Conservation (phyloP, 768 basidiomycete species). For the Tricholoma sp. region DNA sequence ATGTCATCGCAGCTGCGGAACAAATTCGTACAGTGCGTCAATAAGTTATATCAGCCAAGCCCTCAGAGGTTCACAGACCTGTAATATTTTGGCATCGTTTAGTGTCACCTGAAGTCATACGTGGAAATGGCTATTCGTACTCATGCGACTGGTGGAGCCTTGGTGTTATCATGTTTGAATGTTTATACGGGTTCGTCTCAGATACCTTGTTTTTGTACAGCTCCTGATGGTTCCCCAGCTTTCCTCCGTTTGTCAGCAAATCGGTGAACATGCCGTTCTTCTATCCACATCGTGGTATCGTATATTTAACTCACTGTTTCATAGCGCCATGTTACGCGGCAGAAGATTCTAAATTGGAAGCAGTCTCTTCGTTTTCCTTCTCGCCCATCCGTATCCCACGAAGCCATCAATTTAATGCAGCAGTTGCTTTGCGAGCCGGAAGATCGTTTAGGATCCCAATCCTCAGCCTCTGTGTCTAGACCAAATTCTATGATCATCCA, state of each 20-base stretch:
- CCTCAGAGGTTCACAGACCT: background rate
- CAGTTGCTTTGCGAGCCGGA: conserved; percentile 92
- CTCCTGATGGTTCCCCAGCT: conserved; percentile 40
- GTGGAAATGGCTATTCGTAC: conserved; percentile 89
- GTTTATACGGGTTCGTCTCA: conserved; percentile 74
- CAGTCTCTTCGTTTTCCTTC: conserved; percentile 82
- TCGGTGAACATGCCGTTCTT: conserved; percentile 50
- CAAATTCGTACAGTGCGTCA: conserved; percentile 79
- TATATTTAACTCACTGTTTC: conserved; percentile 11
- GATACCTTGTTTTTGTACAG: conserved; percentile 7
- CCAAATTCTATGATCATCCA: conserved; percentile 76
- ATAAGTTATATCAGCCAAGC: background rate
- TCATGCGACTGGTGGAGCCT: conserved; percentile 99
- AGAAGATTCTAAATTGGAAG: conserved; percentile 97
- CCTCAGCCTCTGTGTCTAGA: conserved; percentile 59
- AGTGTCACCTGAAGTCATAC: conserved; percentile 92
- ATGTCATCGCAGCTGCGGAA: conserved; percentile 59
- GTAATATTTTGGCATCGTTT: conserved; percentile 8
- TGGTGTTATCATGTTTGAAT: conserved; percentile 95
- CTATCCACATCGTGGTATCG: conserved; percentile 1
- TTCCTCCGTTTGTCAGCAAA: conserved; percentile 94
- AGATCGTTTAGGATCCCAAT: conserved; percentile 82
- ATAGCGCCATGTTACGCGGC: conserved; percentile 88
- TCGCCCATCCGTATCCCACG: conserved; percentile 78
- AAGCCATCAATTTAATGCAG: conserved; percentile 84